phyloP scores from a whole-genome alignment of 345 rosid genomes.

The Rhizophora mangle region DNA sequence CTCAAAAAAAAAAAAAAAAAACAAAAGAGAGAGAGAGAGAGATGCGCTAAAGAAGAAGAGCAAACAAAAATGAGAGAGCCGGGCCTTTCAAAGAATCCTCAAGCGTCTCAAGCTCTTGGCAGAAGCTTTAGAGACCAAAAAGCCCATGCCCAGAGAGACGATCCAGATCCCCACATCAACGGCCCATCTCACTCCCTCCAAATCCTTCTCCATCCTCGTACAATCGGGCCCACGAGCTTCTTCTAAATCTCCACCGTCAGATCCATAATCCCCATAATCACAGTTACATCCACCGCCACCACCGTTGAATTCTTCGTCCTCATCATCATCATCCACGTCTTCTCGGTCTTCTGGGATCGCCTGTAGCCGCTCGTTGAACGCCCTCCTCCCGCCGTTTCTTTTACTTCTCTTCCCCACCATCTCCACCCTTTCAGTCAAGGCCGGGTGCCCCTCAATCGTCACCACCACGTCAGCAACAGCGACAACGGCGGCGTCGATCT shows the following conservation, averaged over 20 bases:
- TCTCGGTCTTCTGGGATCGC: constrained; percentile 78
- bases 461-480: constrained; percentile 33
- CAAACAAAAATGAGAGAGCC: neutral
- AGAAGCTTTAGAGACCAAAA: constrained; percentile 61
- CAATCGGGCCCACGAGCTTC: constrained; percentile 25
- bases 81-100: constrained; percentile 24
- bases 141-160: constrained; percentile 73
- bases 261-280: constrained; percentile 25
- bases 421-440: constrained; percentile 44
- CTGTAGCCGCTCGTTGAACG: constrained; percentile 42
- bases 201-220: constrained; percentile 38
- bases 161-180: constrained; percentile 85
- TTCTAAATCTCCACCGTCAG: constrained; percentile 19
- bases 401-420: constrained; percentile 30
- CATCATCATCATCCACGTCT: constrained; percentile 23
- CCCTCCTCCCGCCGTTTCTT: constrained; percentile 21
- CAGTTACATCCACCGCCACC: constrained; percentile 24
- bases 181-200: constrained; percentile 68
- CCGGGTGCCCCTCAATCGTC: constrained; percentile 55
- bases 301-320: constrained; percentile 20
- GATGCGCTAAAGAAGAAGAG: no score
- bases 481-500: constrained; percentile 16
- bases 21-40: no score
- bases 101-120: constrained; percentile 45
- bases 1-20: no score